Base-by-base conservation (phyloP, 805 yeast genomes). In the Candida boidinii region DNA sequence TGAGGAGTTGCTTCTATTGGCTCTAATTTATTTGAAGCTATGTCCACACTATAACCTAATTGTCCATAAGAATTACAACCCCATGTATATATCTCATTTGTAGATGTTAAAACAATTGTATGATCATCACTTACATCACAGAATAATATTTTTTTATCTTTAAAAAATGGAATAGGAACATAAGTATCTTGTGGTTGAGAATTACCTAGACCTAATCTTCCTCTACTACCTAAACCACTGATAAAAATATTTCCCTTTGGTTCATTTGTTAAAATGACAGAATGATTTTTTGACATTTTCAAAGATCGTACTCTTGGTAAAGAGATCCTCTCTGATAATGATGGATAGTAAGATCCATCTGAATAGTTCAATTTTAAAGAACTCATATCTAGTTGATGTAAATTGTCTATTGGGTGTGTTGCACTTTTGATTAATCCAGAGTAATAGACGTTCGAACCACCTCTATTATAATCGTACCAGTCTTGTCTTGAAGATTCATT, bases 31-130 rank as follows among this genome's bases (percentile, higher is more conserved):
- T 39, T 39, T 2, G 42, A 30, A 8, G 35, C 38, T n/a, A 37
- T 36, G 11, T 45, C 56, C 5, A 62, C 58, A 2, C 54, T 50
- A 40, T 65, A 67, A 0, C 94, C 94, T 16, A 84, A 53, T 49
- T 83, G 94, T n/a, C 69, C 70, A 49, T 54, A 67, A 13, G 66
- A 61, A 46, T 84, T 84, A 39, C 74, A 64, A 0, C 96, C 96
- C 94, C 95, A 88, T 0, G 87, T 56, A 39, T 64, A 80, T 2
- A 85, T 59, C n/a, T 67, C 66, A 24, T 76, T 75, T 12, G 54
- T 43, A 0, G 57, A 46, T 1, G 80, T 69, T 15, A 82, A 43
- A 0, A 70, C 79, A 8, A 86, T 45, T 0, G 84, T 61, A 48
- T 84, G 95, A 45, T 81, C 80, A 43, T 75, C 73, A 33, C 86